These are phyloP conservation scores for Botrytis deweyae DNA, from an alignment of 2,329 filamentous ascomycete species.

Conservation along the genomic window DNA sequence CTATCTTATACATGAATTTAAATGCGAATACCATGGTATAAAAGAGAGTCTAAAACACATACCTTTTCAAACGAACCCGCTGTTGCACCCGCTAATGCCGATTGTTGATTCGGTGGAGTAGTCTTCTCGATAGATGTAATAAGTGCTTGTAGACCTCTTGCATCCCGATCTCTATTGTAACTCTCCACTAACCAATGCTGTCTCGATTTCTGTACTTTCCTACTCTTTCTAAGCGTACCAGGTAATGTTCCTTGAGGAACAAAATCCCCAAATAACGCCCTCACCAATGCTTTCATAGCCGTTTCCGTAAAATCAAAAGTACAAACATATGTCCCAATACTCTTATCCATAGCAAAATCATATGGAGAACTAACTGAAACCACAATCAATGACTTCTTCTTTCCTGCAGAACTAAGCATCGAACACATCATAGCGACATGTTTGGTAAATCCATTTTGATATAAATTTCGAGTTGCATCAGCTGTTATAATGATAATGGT, in stretches of 20 bases:
- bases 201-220: slow-evolving; percentile 82
- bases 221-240: slow-evolving; percentile 79
- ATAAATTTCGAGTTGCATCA: slow-evolving; percentile 89
- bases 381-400: slow-evolving; percentile 87
- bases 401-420: slow-evolving; percentile 71
- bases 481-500: slow-evolving; percentile 90
- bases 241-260: slow-evolving; percentile 59
- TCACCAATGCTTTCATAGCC: slow-evolving; percentile 79
- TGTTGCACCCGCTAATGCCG: slow-evolving; percentile 60
- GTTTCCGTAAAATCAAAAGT: slow-evolving; percentile 97
- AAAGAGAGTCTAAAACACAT: slow-evolving; percentile 15
- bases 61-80: slow-evolving; percentile 74
- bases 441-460: slow-evolving; percentile 92
- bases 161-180: slow-evolving; percentile 79
- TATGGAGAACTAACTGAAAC: slow-evolving; percentile 94
- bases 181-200: slow-evolving; percentile 94
- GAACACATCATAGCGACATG: slow-evolving; percentile 95
- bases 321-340: slow-evolving; percentile 89
- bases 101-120: slow-evolving; percentile 64
- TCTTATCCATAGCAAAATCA: slow-evolving; percentile 90
- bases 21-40: not conserved
- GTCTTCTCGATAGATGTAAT: slow-evolving; percentile 68
- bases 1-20: not conserved
- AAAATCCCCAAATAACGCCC: slow-evolving; percentile 77
- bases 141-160: slow-evolving; percentile 70